A percentile compares a stretch with the other conserved stretches of the same genome.
Conservation (phyloP, 306 rosid species). For the Pyrus pyrifolia region DNA sequence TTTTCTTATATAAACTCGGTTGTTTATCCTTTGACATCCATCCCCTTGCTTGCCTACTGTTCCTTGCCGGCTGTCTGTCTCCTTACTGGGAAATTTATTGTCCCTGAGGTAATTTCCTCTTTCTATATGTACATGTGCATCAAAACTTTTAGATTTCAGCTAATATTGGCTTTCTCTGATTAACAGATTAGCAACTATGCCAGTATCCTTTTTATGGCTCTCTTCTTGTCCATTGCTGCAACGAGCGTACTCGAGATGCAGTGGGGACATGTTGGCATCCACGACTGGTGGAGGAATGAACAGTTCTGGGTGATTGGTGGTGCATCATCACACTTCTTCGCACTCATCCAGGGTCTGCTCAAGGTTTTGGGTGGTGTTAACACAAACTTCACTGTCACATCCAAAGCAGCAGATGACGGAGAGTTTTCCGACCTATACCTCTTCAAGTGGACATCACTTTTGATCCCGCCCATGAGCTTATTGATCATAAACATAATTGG, state of each 20-base stretch:
- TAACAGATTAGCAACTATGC: slow-evolving; percentile 88
- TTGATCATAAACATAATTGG: slow-evolving; percentile 78
- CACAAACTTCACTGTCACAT: slow-evolving; percentile 88
- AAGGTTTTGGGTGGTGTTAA: slow-evolving; percentile 82
- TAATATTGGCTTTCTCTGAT: slow-evolving; percentile 12
- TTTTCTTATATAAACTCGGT: slow-evolving; percentile 87
- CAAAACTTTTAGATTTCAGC: neutral
- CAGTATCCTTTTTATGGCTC: slow-evolving; percentile 74
- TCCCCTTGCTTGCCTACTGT: slow-evolving; percentile 77
- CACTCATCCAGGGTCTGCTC: slow-evolving; percentile 88
- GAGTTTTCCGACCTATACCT: slow-evolving; percentile 80
- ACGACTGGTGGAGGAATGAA: slow-evolving; percentile 97
- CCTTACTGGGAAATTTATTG: slow-evolving; percentile 83
- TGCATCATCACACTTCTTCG: slow-evolving; percentile 74
- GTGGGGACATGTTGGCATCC: slow-evolving; percentile 91
- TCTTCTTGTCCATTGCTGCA: slow-evolving; percentile 79
- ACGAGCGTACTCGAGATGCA: slow-evolving; percentile 87
- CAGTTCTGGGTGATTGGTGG: slow-evolving; percentile 98
- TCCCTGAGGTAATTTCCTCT: slow-evolving; percentile 58
- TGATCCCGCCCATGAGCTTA: slow-evolving; percentile 75
- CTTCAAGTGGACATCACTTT: slow-evolving; percentile 86
- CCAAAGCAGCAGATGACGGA: slow-evolving; percentile 86
- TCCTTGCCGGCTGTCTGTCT: slow-evolving; percentile 88
- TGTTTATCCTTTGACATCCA: slow-evolving; percentile 82
- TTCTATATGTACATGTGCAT: neutral